Evolutionary conservation across 768 basidiomycete species (phyloP).

Genomic region (Lactarius quietus): DNA sequence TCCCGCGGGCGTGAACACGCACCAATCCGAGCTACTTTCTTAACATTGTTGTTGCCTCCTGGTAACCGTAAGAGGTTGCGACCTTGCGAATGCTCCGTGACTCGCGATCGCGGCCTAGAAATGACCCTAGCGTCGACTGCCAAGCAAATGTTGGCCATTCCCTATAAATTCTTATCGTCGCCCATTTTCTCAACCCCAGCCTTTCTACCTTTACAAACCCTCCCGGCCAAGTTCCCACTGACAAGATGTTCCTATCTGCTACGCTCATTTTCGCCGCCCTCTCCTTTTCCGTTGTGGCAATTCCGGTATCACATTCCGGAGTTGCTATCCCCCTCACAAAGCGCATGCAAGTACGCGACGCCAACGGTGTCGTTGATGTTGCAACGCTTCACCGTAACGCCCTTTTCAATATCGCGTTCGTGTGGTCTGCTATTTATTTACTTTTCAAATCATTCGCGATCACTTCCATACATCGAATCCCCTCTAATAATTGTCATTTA

Average conservation of each 20-base stretch:
- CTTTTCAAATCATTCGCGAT: too few species aligned
- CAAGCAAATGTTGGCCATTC: not conserved
- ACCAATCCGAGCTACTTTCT: too few species aligned
- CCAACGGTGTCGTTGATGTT: not conserved
- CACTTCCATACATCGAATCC: not conserved
- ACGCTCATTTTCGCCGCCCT: not conserved
- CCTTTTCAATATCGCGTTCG: not conserved
- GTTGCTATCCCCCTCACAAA: constrained; percentile 10
- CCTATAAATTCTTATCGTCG: not conserved
- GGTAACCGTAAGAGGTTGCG: too few species aligned
- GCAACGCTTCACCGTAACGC: not conserved
- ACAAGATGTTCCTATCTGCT: not conserved
- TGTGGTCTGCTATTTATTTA: not conserved
- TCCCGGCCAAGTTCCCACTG: too few species aligned
- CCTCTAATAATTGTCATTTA: not conserved
- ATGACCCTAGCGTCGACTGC: not conserved
- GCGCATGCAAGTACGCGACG: not conserved
- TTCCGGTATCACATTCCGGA: not conserved
- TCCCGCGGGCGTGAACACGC: too few species aligned
- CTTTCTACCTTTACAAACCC: too few species aligned
- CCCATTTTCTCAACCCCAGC: too few species aligned
- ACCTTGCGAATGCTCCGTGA: too few species aligned
- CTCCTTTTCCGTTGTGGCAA: not conserved
- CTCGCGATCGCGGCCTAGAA: too few species aligned
- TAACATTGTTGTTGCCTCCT: too few species aligned